phyloP scores from a whole-genome alignment of 805 yeast species.

The Saturnispora mendoncae region DNA sequence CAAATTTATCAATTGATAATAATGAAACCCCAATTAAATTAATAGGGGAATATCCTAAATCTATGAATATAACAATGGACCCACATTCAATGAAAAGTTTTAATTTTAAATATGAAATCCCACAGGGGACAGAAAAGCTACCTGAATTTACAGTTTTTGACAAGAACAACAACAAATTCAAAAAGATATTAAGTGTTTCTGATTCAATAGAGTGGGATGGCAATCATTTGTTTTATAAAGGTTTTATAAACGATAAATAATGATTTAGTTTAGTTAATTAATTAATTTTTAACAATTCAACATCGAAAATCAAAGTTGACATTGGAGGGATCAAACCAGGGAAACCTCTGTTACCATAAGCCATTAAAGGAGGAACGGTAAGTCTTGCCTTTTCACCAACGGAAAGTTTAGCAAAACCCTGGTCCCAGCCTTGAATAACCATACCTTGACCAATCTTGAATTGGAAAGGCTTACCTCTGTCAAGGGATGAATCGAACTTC shows the following conservation, averaged over 20 bases:
- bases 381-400: conserved; percentile 89
- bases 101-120: conserved; percentile 31
- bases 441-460: conserved; percentile 92
- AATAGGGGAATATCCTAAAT: conserved; percentile 23
- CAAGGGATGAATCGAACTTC: conserved; percentile 91
- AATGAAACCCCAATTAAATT: conserved; percentile 18
- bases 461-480: conserved; percentile 93
- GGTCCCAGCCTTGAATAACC: conserved; percentile 96
- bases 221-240: conserved; percentile 18
- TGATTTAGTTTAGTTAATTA: conserved; percentile 19
- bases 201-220: conserved; percentile 23
- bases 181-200: conserved; percentile 42
- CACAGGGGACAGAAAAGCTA: conserved; percentile 23
- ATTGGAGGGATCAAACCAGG: conserved; percentile 96
- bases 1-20: conserved; percentile 20
- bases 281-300: conserved; percentile 56
- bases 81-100: conserved; percentile 50
- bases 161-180: conserved; percentile 53
- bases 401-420: conserved; percentile 84
- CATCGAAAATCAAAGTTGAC: conserved; percentile 84
- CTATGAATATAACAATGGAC: conserved; percentile 39
- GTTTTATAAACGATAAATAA: no score
- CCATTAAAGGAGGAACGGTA: conserved; percentile 88
- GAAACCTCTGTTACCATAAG: conserved; percentile 91
- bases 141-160: conserved; percentile 65